Base-by-base conservation (phyloP, 2,329 filamentous ascomycete genomes). In the Myotisia sp. region DNA sequence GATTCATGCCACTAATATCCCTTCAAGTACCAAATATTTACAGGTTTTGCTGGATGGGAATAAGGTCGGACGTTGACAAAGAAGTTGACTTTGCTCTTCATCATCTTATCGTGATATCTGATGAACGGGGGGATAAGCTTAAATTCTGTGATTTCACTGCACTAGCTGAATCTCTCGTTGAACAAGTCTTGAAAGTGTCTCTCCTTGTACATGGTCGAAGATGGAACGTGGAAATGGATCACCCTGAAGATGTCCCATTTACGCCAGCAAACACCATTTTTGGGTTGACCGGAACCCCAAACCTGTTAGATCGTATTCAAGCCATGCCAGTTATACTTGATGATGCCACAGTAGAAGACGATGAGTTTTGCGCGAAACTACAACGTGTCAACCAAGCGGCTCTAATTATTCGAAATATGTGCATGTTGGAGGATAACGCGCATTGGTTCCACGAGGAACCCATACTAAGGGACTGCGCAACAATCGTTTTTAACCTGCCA, bases 61-160 rank as follows among this genome's bases (percentile, higher is more conserved):
- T 98, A 17, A 79, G 81, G 42, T 93, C 84, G 9, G 74, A 74
- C 2, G 73, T 92, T 17, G 70, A 71, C 3, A 70, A 76, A 8
- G 87, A 98, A 52, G 80, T 94, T 48, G 76, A 83, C n/a, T 95
- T 92, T 58, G 87, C 85, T 0, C 64, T 95, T 7, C 84, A 92
- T 47, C 87, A 95, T 48, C 63, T 95, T 3, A 85, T 95, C 39
- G 92, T 93, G 53, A 94, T 95, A 18, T 94, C 86, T 0, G 90
- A 79, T 50, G 86, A 95, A 55, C 74, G 86, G 27, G 87, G 87
- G 29, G 90, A 95, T 53, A 93, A 93, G 56, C 94, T 92, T 59
- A 80, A 83, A 40, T 94, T 95, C 45, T 85, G 92, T 47, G 81
- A 83, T 4, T 95, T 94, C 46, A 79, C 82, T 1, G 78, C 83